These are phyloP conservation scores for Moesziomyces sp. DNA, from an alignment of 1,284 basidiomycete genomes.

Conservation along the genomic window DNA sequence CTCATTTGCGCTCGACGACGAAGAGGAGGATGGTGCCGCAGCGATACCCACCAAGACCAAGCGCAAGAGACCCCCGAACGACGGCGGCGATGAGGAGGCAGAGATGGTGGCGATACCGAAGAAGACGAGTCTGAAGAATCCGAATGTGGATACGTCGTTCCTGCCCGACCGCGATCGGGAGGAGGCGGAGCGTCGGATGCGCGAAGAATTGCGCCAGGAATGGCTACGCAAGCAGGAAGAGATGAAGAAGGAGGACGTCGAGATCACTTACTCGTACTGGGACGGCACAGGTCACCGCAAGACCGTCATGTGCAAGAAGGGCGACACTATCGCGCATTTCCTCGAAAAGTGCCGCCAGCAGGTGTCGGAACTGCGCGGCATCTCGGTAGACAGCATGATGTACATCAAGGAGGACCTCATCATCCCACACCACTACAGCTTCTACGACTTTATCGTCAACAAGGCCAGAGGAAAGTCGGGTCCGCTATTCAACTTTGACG, in stretches of 20 bases:
- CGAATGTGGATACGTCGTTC: constrained; percentile 96
- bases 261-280: constrained; percentile 96
- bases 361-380: constrained; percentile 87
- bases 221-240: constrained; percentile 90
- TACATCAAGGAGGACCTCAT: constrained; percentile 79
- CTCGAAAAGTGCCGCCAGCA: constrained; percentile 92
- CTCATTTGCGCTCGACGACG: constrained; percentile 76
- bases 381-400: constrained; percentile 95
- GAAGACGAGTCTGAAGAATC: constrained; percentile 83
- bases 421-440: constrained; percentile 84
- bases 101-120: constrained; percentile 69
- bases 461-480: constrained; percentile 98
- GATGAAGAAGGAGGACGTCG: constrained; percentile 87
- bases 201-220: constrained; percentile 87
- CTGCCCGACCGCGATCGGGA: constrained; percentile 96
- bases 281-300: constrained; percentile 97
- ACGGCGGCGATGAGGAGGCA: constrained; percentile 5
- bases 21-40: constrained; percentile 40
- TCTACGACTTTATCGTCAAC: constrained; percentile 98
- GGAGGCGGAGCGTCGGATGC: constrained; percentile 84
- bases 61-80: constrained; percentile 48
- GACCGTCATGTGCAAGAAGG: constrained; percentile 94
- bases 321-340: constrained; percentile 89
- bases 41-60: constrained; percentile 23
- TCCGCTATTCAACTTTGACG: constrained; percentile 97